These are phyloP conservation scores for Monosporascus ibericus DNA, from an alignment of 2,329 filamentous ascomycete genomes.

Conservation along the genomic window DNA sequence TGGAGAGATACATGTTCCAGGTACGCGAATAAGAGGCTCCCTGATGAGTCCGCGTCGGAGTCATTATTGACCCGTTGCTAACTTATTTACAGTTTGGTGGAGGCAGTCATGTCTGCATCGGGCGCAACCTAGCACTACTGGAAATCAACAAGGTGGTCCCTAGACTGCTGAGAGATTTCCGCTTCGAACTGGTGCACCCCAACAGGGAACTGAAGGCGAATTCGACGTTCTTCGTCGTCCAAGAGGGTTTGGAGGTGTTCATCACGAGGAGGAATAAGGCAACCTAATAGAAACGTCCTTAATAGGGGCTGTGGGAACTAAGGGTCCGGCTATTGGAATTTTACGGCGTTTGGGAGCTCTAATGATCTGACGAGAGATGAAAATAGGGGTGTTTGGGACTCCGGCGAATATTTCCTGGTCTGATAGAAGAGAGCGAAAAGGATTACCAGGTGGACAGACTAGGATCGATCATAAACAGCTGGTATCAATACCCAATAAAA, in stretches of 20 bases:
- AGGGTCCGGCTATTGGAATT: too few species aligned
- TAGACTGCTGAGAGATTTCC: conserved; percentile 46
- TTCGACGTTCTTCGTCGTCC: conserved; percentile 55
- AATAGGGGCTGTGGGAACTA: neutral
- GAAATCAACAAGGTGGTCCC: conserved; percentile 56
- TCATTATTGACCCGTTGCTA: neutral
- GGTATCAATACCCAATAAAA: too few species aligned
- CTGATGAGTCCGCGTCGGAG: neutral
- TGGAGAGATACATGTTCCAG: conserved; percentile 53
- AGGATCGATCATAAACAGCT: too few species aligned
- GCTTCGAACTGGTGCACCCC: conserved; percentile 46
- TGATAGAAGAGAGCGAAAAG: too few species aligned
- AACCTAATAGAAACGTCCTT: conserved; percentile 1
- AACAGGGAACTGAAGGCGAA: conserved; percentile 44
- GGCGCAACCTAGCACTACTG: conserved; percentile 46
- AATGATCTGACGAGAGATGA: neutral
- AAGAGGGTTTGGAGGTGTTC: conserved; percentile 48
- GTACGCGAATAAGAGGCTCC: conserved; percentile 21
- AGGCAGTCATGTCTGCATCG: conserved; percentile 49
- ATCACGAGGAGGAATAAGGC: conserved; percentile 28
- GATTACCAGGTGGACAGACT: too few species aligned
- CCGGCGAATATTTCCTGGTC: too few species aligned
- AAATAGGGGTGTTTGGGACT: neutral
- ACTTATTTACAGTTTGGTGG: conserved; percentile 40
- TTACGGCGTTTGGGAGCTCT: too few species aligned